Conservation (phyloP, 495 filamentous ascomycete genomes). For the Neurospora sublineolata region DNA sequence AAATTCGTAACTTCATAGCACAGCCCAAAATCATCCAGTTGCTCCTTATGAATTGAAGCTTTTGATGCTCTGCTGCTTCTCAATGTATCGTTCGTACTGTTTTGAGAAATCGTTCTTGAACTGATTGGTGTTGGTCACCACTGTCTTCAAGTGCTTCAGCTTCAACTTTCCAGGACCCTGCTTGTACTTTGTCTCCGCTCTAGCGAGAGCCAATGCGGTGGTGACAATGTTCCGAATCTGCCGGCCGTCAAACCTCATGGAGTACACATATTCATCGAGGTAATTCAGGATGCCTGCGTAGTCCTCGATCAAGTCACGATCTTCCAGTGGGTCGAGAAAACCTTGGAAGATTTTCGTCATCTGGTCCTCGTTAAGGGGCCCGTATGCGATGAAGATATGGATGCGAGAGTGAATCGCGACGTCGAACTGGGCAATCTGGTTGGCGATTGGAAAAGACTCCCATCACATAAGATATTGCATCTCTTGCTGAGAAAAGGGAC, state of each 20-base stretch:
- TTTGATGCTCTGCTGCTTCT: neutral
- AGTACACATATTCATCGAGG: slow-evolving; percentile 10
- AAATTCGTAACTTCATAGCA: too few relatives aligned
- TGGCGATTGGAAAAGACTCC: slow-evolving; percentile 15
- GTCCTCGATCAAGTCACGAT: slow-evolving; percentile 8
- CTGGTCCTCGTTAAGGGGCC: slow-evolving; percentile 10
- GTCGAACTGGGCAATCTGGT: slow-evolving; percentile 14
- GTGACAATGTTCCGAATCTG: slow-evolving; percentile 26
- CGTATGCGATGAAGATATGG: slow-evolving; percentile 7
- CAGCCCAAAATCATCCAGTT: neutral
- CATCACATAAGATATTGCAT: neutral
- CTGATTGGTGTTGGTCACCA: neutral
- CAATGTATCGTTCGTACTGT: neutral
- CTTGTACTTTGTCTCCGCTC: neutral
- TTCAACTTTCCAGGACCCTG: neutral
- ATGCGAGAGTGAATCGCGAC: slow-evolving; percentile 10
- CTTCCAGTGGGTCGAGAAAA: slow-evolving; percentile 10
- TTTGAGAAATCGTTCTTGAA: neutral
- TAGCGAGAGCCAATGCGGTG: slow-evolving; percentile 10
- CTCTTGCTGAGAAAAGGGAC: neutral
- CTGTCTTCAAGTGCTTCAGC: neutral
- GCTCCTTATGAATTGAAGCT: neutral
- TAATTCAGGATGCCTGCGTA: slow-evolving; percentile 5
- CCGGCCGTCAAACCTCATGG: slow-evolving; percentile 16
- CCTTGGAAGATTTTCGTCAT: slow-evolving; percentile 8